These are phyloP conservation scores for Lachancea mirantina DNA, from an alignment of 805 yeast genomes.

Conservation along the genomic window DNA sequence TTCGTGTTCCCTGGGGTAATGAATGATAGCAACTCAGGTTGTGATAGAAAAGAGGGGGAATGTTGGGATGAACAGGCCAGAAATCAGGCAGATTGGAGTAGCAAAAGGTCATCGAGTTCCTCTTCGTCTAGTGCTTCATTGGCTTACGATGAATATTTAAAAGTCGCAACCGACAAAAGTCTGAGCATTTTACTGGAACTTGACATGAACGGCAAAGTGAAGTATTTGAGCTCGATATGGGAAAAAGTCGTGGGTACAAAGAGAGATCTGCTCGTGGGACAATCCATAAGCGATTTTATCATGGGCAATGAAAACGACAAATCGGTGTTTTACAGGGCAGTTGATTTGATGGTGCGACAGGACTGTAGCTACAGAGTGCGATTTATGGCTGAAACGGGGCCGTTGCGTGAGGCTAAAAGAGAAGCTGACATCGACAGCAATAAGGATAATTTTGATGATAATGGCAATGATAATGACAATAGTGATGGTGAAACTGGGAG, in stretches of 20 bases:
- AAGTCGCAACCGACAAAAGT: conserved; percentile 57
- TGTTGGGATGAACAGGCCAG: no score
- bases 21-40: no score
- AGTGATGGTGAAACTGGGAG: conserved; percentile 49
- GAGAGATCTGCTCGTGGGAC: conserved; percentile 43
- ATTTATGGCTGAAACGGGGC: conserved; percentile 39
- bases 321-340: conserved; percentile 61
- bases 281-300: conserved; percentile 55
- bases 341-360: conserved; percentile 60
- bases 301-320: conserved; percentile 60
- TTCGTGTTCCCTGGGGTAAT: no score
- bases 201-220: conserved; percentile 71
- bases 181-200: conserved; percentile 80
- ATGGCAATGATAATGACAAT: not conserved
- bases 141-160: conserved; percentile 43
- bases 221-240: conserved; percentile 73
- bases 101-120: no score
- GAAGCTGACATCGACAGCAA: conserved; percentile 10
- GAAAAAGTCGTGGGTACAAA: conserved; percentile 65
- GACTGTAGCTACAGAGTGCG: conserved; percentile 73
- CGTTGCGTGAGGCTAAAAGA: conserved; percentile 5
- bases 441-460: conserved; percentile 4
- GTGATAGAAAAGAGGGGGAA: no score
- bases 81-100: no score
- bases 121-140: conserved; percentile 17